A percentile compares a stretch with the other conserved stretches of the same genome.
Conservation (phyloP, 148 eudicot genomes). For the Cornus florida region DNA sequence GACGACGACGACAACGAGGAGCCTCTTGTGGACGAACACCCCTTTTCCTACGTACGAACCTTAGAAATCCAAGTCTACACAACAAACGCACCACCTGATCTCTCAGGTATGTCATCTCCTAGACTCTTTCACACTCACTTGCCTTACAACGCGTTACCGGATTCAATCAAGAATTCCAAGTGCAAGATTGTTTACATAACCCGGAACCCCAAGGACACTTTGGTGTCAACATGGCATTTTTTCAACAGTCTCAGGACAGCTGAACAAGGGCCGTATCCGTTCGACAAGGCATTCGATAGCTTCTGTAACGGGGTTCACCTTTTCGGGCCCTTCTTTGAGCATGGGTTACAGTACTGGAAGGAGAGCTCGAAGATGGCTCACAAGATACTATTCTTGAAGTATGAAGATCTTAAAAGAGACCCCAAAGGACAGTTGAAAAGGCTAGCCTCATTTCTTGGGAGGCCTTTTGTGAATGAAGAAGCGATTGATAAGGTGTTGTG, state of each 20-base stretch:
- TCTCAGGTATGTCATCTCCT: not conserved
- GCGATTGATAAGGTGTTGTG: not conserved
- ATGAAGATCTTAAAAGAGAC: slow-evolving; percentile 24
- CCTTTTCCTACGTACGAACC: not conserved
- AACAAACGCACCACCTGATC: not conserved
- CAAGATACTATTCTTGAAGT: slow-evolving; percentile 23
- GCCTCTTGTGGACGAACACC: not conserved
- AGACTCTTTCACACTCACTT: slow-evolving; percentile 8
- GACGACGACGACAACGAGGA: not conserved
- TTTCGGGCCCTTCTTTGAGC: slow-evolving; percentile 9
- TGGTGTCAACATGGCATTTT: slow-evolving; percentile 16
- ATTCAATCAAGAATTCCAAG: slow-evolving; percentile 8
- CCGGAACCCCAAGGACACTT: slow-evolving; percentile 9
- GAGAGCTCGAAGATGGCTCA: slow-evolving; percentile 22
- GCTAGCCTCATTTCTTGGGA: slow-evolving; percentile 23
- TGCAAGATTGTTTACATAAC: slow-evolving; percentile 20
- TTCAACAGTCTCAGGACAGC: slow-evolving; percentile 7
- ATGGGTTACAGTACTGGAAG: slow-evolving; percentile 14
- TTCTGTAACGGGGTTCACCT: slow-evolving; percentile 17
- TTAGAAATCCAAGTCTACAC: not conserved
- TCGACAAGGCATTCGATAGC: slow-evolving; percentile 14
- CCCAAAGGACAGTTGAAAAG: slow-evolving; percentile 16
- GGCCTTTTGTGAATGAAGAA: slow-evolving; percentile 16
- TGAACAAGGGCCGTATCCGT: not conserved
- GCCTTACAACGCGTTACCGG: slow-evolving; percentile 4